Evolutionary conservation across 805 yeast genomes (phyloP), one percentile per base, ranked within the genome.

Genomic region (Komagataella populi): DNA sequence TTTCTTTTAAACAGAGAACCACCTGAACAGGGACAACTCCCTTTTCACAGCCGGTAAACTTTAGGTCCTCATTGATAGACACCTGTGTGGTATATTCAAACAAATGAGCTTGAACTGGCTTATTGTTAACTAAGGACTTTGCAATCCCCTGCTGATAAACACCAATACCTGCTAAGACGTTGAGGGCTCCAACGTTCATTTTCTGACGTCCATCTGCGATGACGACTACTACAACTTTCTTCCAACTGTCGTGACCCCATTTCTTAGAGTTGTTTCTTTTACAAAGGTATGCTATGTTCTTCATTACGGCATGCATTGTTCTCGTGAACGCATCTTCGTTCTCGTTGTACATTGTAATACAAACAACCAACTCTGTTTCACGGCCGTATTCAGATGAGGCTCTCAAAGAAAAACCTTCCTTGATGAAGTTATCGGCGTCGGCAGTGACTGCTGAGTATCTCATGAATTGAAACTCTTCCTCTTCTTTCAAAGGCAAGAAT

Each of bases 201-300:
- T 91, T 91, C 53, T 84, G 80, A 68, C 99, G 81, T 59, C 99
- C 99, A 69, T 93, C 99, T 48, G 96, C 81, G 20, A 93, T 86
- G 59, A 93, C 83, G 52, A 87, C 73, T 12, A 93, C 96, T 51
- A 91, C 96, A 18, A 93, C 83, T 67, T 91, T 93, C 63, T 93
- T 89, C 99, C 99, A 93, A 23, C 96, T 85, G 54, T 90, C 95
- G 57, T 83, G 81, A 4, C 99, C 98, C 99, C 99, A 93, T 16
- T 86, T 84, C 49, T 84, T 73, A 45, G 96, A 85, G 63, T 81
- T 84, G 51, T 77, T 74, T 65, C 99, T 80, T 14, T 84, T 78
- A 63, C 96, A 80, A 50, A 93, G 71, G 61, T 89, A 93, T 2
- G 96, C 87, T 53, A 93, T 79, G 66, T 95, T 93, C 60, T 81